Percentiles rank a stretch among this genome's conserved stretches.
These are phyloP conservation scores for Tuber indicum DNA, from an alignment of 495 filamentous ascomycete genomes.

Conservation along the genomic window DNA sequence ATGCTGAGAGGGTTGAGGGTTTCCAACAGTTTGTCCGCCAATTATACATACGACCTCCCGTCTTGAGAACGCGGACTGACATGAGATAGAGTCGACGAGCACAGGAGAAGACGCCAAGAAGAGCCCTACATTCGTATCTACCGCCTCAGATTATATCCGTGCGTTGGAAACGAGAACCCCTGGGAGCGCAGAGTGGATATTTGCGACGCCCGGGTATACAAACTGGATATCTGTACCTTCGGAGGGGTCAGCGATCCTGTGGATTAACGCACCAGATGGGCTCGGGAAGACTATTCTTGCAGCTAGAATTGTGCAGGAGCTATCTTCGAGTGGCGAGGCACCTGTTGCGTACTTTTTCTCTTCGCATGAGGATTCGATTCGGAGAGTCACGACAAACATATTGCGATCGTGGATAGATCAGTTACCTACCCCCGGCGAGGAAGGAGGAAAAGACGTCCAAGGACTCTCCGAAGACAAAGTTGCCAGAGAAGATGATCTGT, in stretches of 20 bases:
- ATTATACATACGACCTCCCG: not conserved
- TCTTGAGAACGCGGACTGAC: not conserved
- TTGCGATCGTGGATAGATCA: conserved; percentile 41
- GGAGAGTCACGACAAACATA: conserved; percentile 32
- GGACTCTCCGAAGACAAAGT: not conserved
- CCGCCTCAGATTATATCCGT: not conserved
- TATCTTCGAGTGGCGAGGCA: conserved; percentile 7
- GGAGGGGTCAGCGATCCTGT: not conserved
- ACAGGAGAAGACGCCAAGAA: not conserved
- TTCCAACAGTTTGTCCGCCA: not conserved
- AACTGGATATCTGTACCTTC: not conserved
- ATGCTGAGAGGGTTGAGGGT: not conserved
- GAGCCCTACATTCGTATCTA: not conserved
- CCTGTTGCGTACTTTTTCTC: conserved; percentile 40
- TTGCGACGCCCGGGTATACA: not conserved
- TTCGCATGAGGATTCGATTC: conserved; percentile 28
- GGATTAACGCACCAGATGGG: not conserved
- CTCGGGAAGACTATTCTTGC: conserved; percentile 40
- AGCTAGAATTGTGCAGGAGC: conserved; percentile 33
- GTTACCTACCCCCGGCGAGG: conserved; percentile 15
- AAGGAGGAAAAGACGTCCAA: conserved; percentile 24
- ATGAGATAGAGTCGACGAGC: not conserved
- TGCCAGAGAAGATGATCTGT: conserved; percentile 13
- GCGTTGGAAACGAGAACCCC: not conserved
- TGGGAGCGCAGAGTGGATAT: not conserved